phyloP scores from a whole-genome alignment of 495 filamentous ascomycete genomes.

The Hyaloscypha hepaticicola region DNA sequence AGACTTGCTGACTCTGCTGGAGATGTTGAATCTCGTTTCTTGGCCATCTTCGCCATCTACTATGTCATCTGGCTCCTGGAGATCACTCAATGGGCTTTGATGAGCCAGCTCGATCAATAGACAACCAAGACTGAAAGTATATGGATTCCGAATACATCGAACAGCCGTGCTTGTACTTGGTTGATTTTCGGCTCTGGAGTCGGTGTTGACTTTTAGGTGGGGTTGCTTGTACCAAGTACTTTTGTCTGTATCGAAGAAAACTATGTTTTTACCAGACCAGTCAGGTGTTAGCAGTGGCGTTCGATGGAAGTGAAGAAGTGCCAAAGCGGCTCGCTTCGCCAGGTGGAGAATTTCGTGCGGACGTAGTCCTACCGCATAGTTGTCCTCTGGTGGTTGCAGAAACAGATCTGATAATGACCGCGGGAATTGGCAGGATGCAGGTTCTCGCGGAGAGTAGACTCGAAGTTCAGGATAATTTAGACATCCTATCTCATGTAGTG shows the following conservation, averaged over 20 bases:
- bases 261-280: constrained; percentile 1
- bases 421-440: not conserved
- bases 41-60: constrained; percentile 2
- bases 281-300: not conserved
- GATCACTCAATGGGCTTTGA: not conserved
- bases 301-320: not conserved
- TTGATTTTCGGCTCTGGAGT: not conserved
- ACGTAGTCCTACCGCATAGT: not conserved
- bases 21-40: not conserved
- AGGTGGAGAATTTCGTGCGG: not conserved
- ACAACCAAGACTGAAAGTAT: constrained; percentile 6
- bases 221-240: not conserved
- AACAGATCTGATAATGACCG: not conserved
- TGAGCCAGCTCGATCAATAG: not conserved
- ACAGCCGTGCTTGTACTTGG: not conserved
- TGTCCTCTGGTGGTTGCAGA: not conserved
- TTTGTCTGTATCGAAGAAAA: not conserved
- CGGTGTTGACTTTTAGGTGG: not conserved
- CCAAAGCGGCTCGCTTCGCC: not conserved
- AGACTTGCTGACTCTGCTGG: not conserved
- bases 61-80: not conserved
- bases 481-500: not conserved
- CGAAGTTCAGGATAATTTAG: not conserved
- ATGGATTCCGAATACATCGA: not conserved
- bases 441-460: not conserved